Evolutionary conservation across 2,329 filamentous ascomycete species (phyloP).

Genomic region (Tolypocladium album): DNA sequence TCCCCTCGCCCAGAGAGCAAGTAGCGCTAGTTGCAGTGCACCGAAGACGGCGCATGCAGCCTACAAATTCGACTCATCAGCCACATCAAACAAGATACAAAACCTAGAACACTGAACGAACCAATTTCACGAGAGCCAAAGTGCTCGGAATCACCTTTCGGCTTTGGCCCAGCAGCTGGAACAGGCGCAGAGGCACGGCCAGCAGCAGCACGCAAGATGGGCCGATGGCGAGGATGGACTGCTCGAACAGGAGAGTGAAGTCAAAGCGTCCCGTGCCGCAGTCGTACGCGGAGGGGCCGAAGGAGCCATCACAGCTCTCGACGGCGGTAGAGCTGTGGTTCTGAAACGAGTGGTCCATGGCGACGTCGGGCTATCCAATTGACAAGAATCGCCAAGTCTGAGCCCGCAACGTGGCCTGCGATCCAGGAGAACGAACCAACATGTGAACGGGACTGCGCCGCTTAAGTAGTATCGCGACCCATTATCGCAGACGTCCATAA

Average conservation of each 20-base stretch:
- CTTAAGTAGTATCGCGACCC: too few relatives aligned
- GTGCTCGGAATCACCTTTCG: not conserved
- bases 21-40: not conserved
- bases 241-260: not conserved
- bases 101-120: not conserved
- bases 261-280: not conserved
- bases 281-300: not conserved
- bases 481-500: not conserved
- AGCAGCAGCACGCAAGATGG: not conserved
- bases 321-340: not conserved
- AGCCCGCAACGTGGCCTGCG: not conserved
- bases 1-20: not conserved
- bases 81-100: not conserved
- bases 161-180: not conserved
- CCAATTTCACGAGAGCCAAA: not conserved
- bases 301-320: not conserved
- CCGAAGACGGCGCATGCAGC: not conserved
- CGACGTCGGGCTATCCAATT: not conserved
- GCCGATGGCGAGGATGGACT: not conserved
- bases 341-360: not conserved
- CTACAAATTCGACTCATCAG: not conserved
- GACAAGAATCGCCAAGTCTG: too few relatives aligned
- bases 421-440: not conserved
- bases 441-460: not conserved
- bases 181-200: not conserved